Conservation (phyloP, 345 rosid genomes). For the Clausena lansium region DNA sequence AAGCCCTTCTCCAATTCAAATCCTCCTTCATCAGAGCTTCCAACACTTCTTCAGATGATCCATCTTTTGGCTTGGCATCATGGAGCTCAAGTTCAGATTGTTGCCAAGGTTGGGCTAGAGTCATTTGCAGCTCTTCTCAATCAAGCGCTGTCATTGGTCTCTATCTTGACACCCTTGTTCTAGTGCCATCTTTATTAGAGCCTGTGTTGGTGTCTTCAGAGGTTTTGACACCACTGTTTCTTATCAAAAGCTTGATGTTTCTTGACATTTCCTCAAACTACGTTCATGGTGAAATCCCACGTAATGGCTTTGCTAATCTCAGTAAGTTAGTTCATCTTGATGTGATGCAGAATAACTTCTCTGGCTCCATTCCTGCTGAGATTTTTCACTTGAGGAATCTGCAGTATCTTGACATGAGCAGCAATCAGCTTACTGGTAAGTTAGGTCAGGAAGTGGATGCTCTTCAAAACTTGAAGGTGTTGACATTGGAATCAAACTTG, state of each 20-base stretch:
- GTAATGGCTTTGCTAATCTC: conserved; percentile 24
- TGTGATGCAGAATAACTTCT: conserved; percentile 24
- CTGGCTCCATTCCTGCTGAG: conserved; percentile 28
- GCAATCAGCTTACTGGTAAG: conserved; percentile 11
- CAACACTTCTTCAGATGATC: conserved; percentile 17
- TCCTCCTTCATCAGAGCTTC: conserved; percentile 11
- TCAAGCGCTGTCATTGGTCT: conserved; percentile 20
- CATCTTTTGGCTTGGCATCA: conserved; percentile 18
- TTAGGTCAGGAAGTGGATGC: conserved; percentile 9
- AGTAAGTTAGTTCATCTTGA: conserved; percentile 27
- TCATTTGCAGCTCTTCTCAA: conserved; percentile 13
- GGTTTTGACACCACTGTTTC: conserved; percentile 26
- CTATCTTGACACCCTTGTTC: conserved; percentile 14
- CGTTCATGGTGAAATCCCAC: conserved; percentile 23
- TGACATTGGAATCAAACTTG: conserved; percentile 25
- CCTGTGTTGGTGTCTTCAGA: conserved; percentile 16
- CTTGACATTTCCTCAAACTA: conserved; percentile 29
- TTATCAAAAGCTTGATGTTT: conserved; percentile 14
- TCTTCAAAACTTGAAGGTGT: conserved; percentile 18
- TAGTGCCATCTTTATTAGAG: neutral
- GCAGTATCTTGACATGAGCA: conserved; percentile 28
- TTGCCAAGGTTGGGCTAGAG: conserved; percentile 30
- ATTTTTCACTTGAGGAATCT: conserved; percentile 26
- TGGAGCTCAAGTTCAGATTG: conserved; percentile 34
- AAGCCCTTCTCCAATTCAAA: conserved; percentile 38